These are phyloP conservation scores for Trypanosoma conorhini DNA, from an alignment of 208 protist species.

Conservation along the genomic window DNA sequence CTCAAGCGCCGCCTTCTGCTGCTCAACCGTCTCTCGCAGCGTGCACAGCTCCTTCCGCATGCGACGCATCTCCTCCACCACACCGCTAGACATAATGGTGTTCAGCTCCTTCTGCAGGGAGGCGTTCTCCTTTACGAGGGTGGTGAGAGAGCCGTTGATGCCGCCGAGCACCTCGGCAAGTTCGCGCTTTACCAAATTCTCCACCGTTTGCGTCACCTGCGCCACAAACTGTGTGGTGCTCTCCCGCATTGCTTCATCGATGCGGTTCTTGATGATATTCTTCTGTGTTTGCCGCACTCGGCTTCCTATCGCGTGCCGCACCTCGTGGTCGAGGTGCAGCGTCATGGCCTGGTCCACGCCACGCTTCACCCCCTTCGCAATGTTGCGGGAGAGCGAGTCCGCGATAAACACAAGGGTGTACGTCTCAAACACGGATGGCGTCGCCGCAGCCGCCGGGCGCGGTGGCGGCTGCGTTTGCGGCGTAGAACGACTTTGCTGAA, in stretches of 20 bases:
- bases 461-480: constrained; percentile 3
- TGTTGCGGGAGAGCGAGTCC: constrained; percentile 56
- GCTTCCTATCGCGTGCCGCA: constrained; percentile 52
- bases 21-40: constrained; percentile 33
- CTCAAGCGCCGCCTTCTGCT: not conserved
- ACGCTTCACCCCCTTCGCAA: constrained; percentile 61
- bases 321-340: constrained; percentile 61
- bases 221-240: constrained; percentile 51
- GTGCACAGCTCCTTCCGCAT: constrained; percentile 53
- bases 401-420: constrained; percentile 58
- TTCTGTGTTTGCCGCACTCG: constrained; percentile 56
- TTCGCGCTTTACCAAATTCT: constrained; percentile 53
- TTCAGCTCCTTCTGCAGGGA: constrained; percentile 55
- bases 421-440: constrained; percentile 57
- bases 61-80: constrained; percentile 34
- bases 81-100: constrained; percentile 49
- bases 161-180: constrained; percentile 47
- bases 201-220: constrained; percentile 51
- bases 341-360: constrained; percentile 68
- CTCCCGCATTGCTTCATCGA: constrained; percentile 73
- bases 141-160: constrained; percentile 47
- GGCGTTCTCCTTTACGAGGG: constrained; percentile 65
- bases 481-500: constrained; percentile 40
- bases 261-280: constrained; percentile 53
- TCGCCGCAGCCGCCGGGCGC: constrained; percentile 4